These are phyloP conservation scores for Apiospora sp. DNA, from an alignment of 2,329 filamentous ascomycete species.

Conservation along the genomic window DNA sequence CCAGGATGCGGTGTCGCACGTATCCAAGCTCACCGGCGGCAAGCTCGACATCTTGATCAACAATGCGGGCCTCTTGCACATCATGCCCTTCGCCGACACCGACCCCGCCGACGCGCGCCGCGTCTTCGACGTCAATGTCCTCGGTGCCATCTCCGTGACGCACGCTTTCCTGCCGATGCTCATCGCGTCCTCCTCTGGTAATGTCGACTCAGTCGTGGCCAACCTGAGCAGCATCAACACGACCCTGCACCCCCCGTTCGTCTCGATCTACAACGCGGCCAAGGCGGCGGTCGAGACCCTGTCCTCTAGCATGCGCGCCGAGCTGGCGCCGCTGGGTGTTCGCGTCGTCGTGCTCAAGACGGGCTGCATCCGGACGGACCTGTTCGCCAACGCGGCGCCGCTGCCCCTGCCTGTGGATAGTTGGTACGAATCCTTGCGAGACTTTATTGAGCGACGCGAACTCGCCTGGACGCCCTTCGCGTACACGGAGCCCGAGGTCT, in stretches of 20 bases:
- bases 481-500: conserved; percentile 1
- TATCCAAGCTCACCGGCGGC: conserved; percentile 32
- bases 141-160: conserved; percentile 19
- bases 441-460: not conserved
- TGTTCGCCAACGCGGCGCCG: conserved; percentile 35
- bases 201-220: conserved; percentile 31
- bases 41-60: conserved; percentile 38
- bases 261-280: conserved; percentile 38
- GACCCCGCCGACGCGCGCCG: conserved; percentile 6
- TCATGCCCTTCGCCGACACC: conserved; percentile 25
- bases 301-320: conserved; percentile 33
- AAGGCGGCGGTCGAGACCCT: conserved; percentile 38
- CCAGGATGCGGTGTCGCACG: conserved; percentile 27
- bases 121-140: conserved; percentile 25
- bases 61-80: conserved; percentile 33
- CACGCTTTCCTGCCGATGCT: conserved; percentile 25
- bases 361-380: conserved; percentile 32
- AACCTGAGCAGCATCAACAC: conserved; percentile 37
- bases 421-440: conserved; percentile 29
- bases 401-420: conserved; percentile 34
- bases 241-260: conserved; percentile 33
- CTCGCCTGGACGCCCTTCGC: not conserved
- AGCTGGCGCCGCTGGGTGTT: conserved; percentile 38
- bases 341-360: conserved; percentile 39
- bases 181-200: not conserved